Evolutionary conservation across 2,329 filamentous ascomycete species (phyloP), one percentile per base, ranked within the genome.

Genomic region (Diaporthe destruens): DNA sequence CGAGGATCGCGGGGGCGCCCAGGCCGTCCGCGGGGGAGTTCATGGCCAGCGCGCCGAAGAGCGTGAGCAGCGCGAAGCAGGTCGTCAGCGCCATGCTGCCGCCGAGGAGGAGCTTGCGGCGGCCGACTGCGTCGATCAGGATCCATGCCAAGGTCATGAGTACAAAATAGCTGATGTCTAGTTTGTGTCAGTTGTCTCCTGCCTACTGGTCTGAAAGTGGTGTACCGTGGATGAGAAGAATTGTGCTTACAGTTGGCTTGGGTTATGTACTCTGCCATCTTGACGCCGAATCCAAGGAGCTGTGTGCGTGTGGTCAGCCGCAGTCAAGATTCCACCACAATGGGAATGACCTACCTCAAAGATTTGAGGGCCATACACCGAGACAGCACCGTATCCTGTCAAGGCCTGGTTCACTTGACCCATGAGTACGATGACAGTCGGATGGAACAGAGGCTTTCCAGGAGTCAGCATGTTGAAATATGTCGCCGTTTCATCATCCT

Each of bases 61-160:
- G 63, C 0, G 85, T 83, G 14, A 90, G 82, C 3, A 89, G 79
- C n/a, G 83, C 76, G 76, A 90, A 90, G 69, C 82, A 88, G 12
- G 79, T 73, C 1, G 85, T 84, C 6, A 90, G 79, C 0, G 85
- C 82, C 8, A 81, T 79, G 11, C 86, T 86, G n/a, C 87, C 87
- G 75, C 85, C 85, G 9, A 90, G 77, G 77, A 90, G 84, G 9
- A 90, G 80, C 55, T 84, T 85, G 29, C 88, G 84, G 3, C 88
- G 85, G 11, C 88, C 88, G 2, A 88, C 79, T 1, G 85, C 85
- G 75, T 89, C 87, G 74, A 91, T 89, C 12, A 88, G 82, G 23
- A 89, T 79, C 89, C 89, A 91, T 6, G 89, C 88, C 12, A 89
- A 79, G 0, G 88, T 90, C 89, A 91, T 91, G 75, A 89, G 85